These are phyloP conservation scores for Astrocystis sublimbata DNA, from an alignment of 495 filamentous ascomycete genomes.

Conservation along the genomic window DNA sequence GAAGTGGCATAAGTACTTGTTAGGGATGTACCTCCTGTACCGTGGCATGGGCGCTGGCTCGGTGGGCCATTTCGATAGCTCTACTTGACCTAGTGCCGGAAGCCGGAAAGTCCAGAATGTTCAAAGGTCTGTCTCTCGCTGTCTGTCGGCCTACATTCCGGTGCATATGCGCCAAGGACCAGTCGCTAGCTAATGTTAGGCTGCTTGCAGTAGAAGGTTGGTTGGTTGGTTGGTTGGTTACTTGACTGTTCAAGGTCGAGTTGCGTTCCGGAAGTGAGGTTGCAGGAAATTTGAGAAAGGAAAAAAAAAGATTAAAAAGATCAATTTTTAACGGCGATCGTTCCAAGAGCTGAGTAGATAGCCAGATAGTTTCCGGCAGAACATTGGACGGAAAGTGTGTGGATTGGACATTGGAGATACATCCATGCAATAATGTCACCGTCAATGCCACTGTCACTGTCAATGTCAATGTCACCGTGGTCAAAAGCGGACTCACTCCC, in stretches of 20 bases:
- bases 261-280: slow-evolving; percentile 8
- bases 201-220: neutral
- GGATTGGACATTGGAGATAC: slow-evolving; percentile 8
- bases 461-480: neutral
- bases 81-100: slow-evolving; percentile 7
- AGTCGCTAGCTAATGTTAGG: neutral
- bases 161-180: slow-evolving; percentile 21
- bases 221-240: neutral
- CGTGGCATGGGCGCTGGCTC: too few relatives aligned
- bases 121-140: too few relatives aligned
- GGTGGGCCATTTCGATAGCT: neutral
- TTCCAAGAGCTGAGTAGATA: neutral
- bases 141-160: slow-evolving; percentile 18
- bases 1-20: too few relatives aligned
- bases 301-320: neutral
- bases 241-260: slow-evolving; percentile 3
- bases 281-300: neutral
- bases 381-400: neutral
- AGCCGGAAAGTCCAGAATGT: too few relatives aligned
- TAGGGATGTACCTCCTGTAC: too few relatives aligned
- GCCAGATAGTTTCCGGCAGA: too few relatives aligned
- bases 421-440: too few relatives aligned
- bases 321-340: neutral
- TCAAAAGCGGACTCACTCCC: neutral
- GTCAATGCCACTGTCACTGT: too few relatives aligned